These are phyloP conservation scores for Beauveria caledonica DNA, from an alignment of 2,329 filamentous ascomycete species.

Conservation along the genomic window DNA sequence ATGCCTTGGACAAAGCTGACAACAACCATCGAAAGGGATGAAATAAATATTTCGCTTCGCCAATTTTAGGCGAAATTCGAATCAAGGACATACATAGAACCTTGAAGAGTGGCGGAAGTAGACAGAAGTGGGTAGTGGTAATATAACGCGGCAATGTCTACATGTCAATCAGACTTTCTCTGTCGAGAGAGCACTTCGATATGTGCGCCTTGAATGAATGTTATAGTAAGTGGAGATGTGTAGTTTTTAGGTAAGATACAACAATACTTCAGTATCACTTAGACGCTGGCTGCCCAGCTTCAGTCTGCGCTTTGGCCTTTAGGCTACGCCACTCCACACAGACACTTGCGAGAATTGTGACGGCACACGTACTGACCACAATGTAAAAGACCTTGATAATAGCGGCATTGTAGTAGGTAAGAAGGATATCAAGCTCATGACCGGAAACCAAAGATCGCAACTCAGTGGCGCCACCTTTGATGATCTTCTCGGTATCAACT, in stretches of 20 bases:
- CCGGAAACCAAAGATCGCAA: constrained; percentile 17
- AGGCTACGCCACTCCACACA: constrained; percentile 43
- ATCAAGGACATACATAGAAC: neutral
- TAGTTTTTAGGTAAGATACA: too few species aligned
- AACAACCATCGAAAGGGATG: neutral
- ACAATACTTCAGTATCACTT: neutral
- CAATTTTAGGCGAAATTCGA: neutral
- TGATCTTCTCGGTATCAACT: constrained; percentile 20
- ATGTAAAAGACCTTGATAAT: constrained; percentile 28
- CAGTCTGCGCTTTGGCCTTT: constrained; percentile 24
- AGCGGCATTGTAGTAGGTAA: constrained; percentile 31
- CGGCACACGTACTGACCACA: constrained; percentile 29
- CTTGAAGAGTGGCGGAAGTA: neutral
- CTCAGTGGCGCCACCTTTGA: constrained; percentile 24
- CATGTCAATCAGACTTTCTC: too few species aligned
- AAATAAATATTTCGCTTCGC: neutral
- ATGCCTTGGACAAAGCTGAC: neutral
- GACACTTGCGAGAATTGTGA: constrained; percentile 29
- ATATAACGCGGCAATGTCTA: neutral
- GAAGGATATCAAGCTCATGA: constrained; percentile 16
- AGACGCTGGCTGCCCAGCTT: neutral
- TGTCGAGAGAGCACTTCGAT: too few species aligned
- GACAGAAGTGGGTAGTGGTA: neutral
- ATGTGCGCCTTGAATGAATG: too few species aligned
- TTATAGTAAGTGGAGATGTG: neutral